A percentile compares a stretch with the other conserved stretches of the same genome.
These are phyloP conservation scores for Chlorella sp. DNA, from an alignment of 139 green algal species.

Conservation along the genomic window DNA sequence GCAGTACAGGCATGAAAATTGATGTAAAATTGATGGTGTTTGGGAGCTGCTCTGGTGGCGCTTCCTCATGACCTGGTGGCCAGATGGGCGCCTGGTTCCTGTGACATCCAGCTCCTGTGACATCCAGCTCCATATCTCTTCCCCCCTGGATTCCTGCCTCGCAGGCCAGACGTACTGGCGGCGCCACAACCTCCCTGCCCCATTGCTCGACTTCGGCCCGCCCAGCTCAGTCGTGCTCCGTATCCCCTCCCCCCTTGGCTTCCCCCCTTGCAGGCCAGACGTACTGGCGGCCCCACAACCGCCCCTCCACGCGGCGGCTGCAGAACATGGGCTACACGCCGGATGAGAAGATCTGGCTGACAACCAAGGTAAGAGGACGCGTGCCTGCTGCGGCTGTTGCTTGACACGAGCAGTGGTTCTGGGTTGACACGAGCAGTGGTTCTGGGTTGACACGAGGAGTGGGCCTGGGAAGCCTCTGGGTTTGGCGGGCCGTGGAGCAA, in stretches of 20 bases:
- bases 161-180: conserved; percentile 85
- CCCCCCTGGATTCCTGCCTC: background rate
- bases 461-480: no score
- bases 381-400: no score
- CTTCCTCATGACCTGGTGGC: no score
- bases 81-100: background rate
- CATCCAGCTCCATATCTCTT: no score
- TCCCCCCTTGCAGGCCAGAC: conserved; percentile 55
- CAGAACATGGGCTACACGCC: conserved; percentile 97
- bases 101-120: no score
- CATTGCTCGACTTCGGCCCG: no score
- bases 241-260: background rate
- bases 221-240: background rate
- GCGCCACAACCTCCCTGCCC: conserved; percentile 96
- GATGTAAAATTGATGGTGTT: background rate
- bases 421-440: no score
- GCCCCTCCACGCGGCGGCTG: conserved; percentile 84
- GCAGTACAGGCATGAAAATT: no score
- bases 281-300: conserved; percentile 96
- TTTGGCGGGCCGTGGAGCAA: no score
- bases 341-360: conserved; percentile 90
- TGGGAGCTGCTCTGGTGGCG: no score
- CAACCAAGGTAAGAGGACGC: conserved; percentile 67
- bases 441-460: no score
- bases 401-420: no score